A percentile compares a stretch with the other conserved stretches of the same genome.
Conservation (phyloP, 192 early-diverging fungal genomes). For the Phlyctochytrium arcticum region DNA sequence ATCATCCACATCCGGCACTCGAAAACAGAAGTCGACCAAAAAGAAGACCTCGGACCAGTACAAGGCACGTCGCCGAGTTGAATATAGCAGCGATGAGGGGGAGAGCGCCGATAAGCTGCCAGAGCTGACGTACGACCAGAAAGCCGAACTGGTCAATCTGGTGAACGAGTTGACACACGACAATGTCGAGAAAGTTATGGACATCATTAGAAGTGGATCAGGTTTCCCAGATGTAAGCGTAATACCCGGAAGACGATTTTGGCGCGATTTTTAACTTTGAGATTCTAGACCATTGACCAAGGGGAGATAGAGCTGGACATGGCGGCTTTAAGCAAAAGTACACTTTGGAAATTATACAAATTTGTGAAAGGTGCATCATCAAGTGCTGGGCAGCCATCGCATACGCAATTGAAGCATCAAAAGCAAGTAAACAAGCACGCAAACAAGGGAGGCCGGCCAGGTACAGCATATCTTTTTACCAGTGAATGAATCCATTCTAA, state of each 20-base stretch:
- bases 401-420: no score
- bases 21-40: constrained; percentile 18
- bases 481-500: no score
- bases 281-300: constrained; percentile 42
- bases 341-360: constrained; percentile 79
- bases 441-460: no score
- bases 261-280: background rate
- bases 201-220: constrained; percentile 70
- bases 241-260: background rate
- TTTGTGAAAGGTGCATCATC: constrained; percentile 56
- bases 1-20: background rate
- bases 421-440: no score
- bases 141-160: constrained; percentile 74
- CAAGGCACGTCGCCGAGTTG: constrained; percentile 5
- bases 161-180: constrained; percentile 53
- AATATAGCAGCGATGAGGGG: constrained; percentile 26
- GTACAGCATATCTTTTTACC: no score
- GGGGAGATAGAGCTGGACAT: constrained; percentile 97
- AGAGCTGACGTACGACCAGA: constrained; percentile 79
- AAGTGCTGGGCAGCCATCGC: no score
- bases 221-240: constrained; percentile 51
- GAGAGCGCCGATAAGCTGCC: constrained; percentile 28
- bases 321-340: constrained; percentile 77
- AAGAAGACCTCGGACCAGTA: constrained; percentile 7
- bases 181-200: constrained; percentile 61